Base-by-base conservation (phyloP, 2,329 filamentous ascomycete species). In the Sclerotinia trifoliorum region DNA sequence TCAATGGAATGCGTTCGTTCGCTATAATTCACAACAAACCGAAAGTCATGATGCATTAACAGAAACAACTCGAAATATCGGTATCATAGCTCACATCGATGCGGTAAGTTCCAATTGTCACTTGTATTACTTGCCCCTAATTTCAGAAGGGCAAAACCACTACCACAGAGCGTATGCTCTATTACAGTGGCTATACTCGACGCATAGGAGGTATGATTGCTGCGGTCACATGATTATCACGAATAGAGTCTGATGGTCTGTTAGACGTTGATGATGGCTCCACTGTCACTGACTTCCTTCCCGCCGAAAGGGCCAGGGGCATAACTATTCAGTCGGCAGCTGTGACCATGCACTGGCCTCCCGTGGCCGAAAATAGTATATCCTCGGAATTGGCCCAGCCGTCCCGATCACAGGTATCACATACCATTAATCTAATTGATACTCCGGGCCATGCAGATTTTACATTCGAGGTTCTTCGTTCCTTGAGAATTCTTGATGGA, bases 281-380 rank as follows among this genome's bases (percentile, higher is more conserved):
- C 72, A 98, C 95, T 5, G 93, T 97, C 10, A 99, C 95, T 3
- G 95, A 99, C 80, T 99, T 98, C 74, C 85, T 99, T 8, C 94
- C 95, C 8, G 89, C 96, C 71, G 95, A 99, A 79, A 86, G 94
- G 75, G 90, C 93, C 73, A 86, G 95, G 73, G 95, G 95, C 42
- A 98, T 99, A 77, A 99, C 95, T 5, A 98, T 99, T 70, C 95
- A 98, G 78, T 98, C 94, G 2, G 95, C 95, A 15, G 94, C 95
- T 58, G 96, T 98, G 73, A 97, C 93, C 1, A 97, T 98, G 78
- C 85, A 90, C 71, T 99, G 95, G 95, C 95, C 95, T 7, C 89
- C 88, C 10, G 77, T 81, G 17, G 54, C 70, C 35, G 68, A 73
- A 35, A 66, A 62, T 35, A 39, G 11, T 35, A 4, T 35, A 54